Evolutionary conservation across 2,329 filamentous ascomycete genomes (phyloP).

Genomic region (Phialophora expanda): DNA sequence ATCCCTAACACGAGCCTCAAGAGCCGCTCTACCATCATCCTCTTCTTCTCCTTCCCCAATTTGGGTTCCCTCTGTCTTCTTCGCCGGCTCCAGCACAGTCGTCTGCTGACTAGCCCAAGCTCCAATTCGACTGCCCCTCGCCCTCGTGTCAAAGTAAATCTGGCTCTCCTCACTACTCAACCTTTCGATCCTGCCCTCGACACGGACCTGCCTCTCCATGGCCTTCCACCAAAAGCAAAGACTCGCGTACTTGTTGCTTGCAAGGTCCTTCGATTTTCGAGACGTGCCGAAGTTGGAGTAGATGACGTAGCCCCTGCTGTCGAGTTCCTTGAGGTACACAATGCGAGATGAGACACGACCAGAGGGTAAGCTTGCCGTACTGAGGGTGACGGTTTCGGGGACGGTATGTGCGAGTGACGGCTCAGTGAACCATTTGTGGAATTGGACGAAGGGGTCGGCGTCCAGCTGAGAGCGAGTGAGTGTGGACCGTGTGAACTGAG

Average conservation of each 20-base stretch:
- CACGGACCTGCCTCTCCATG: constrained; percentile 84
- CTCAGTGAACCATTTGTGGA: constrained; percentile 84
- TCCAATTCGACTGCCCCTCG: constrained; percentile 80
- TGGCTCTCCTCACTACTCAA: constrained; percentile 73
- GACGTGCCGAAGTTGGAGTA: constrained; percentile 92
- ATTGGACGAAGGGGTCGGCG: constrained; percentile 75
- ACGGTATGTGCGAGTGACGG: constrained; percentile 71
- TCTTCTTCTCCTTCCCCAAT: constrained; percentile 44
- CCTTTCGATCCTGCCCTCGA: constrained; percentile 77
- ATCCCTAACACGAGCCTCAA: constrained; percentile 79
- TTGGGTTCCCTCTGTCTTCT: constrained; percentile 13
- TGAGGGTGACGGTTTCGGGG: constrained; percentile 86
- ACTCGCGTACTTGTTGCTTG: constrained; percentile 75
- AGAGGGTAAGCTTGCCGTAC: constrained; percentile 80
- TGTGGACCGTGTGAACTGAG: constrained; percentile 73
- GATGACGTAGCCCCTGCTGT: constrained; percentile 80
- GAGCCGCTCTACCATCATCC: constrained; percentile 72
- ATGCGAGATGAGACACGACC: constrained; percentile 83
- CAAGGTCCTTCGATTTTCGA: constrained; percentile 69
- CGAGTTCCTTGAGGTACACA: constrained; percentile 95
- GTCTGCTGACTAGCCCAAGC: constrained; percentile 95
- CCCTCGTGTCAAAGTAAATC: constrained; percentile 67
- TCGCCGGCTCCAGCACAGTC: constrained; percentile 63
- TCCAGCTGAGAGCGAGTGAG: constrained; percentile 67
- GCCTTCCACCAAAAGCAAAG: constrained; percentile 91